Evolutionary conservation across 2,329 filamentous ascomycete genomes (phyloP).

Genomic region (Didymella lethalis): DNA sequence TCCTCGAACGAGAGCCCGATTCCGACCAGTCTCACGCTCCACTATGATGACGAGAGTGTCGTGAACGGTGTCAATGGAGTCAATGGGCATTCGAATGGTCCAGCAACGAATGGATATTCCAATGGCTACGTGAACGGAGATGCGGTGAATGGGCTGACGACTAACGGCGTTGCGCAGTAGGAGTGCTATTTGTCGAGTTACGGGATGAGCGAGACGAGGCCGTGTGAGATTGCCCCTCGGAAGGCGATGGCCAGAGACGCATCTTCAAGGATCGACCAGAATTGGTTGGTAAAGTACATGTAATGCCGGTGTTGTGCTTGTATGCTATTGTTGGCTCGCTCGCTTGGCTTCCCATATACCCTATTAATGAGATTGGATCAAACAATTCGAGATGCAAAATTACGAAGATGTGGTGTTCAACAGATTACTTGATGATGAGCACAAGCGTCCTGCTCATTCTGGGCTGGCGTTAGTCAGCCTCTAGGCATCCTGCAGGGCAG

Average conservation of each 20-base stretch:
- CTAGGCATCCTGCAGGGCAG: neutral
- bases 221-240: neutral
- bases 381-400: neutral
- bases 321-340: neutral
- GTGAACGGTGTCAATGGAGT: conserved; percentile 23
- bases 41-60: conserved; percentile 36
- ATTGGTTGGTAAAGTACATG: conserved; percentile 10
- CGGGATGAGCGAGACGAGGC: neutral
- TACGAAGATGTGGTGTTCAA: neutral
- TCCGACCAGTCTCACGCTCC: conserved; percentile 36
- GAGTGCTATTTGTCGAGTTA: neutral
- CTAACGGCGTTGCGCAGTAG: conserved; percentile 9
- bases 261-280: neutral
- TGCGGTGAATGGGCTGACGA: conserved; percentile 19
- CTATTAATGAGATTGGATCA: neutral
- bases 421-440: neutral
- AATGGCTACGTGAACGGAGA: conserved; percentile 20
- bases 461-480: conserved; percentile 2
- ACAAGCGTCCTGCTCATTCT: conserved; percentile 2
- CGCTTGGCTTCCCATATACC: conserved; percentile 7
- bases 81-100: conserved; percentile 22
- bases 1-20: conserved; percentile 58
- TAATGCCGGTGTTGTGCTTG: neutral
- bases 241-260: neutral
- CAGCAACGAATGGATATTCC: conserved; percentile 10